Evolutionary conservation across 192 early-diverging fungal species (phyloP), one percentile per base, ranked within the genome.

Genomic region (Phlyctochytrium bullatum): DNA sequence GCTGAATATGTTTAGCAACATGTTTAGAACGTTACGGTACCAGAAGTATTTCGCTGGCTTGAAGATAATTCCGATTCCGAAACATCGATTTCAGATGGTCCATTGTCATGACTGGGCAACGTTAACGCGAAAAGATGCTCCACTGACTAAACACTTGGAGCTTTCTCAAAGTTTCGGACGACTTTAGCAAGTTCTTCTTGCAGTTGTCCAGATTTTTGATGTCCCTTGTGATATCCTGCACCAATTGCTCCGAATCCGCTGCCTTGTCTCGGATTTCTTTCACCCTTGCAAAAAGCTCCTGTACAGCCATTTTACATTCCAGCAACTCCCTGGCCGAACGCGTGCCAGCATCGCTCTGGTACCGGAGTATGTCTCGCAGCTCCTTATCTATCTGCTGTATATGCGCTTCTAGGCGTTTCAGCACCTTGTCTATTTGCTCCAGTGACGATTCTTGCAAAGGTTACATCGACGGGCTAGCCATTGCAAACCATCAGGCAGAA

Each of bases 211-310:
- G 80, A 10, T 89, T 83, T 67, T 94, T 94, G 67, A 99, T 97
- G 67, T 99, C 97, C 61, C 90, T 84, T 14, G 97, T 98, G 52
- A 99, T 99, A 52, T 96, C 93, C 20, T 91, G 87, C 0, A 99
- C 95, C 83, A 90, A 90, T 17, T 84, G 76, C 58, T 97, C 95
- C 0, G 94, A 93, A 40, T 87, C 83, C 0, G 86, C 80, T 20
- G 97, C 92, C 72, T 93, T 91, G 53, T 87, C 79, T 57, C 90
- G 89, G 72, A 99, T 97, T 57, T 85, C 84, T 51, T 89, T 88
- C 20, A 97, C 92, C 29, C 87, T 86, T 16, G 81, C 77, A 76
- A 91, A 91, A 34, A 99, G 75, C 52, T 82, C 77, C 91, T 93
- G 73, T 59, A 96, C 95, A 20, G 87, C 86, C 65, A 82, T 73